Evolutionary conservation across 306 rosid genomes (phyloP).

Genomic region (Glycine tomentella): DNA sequence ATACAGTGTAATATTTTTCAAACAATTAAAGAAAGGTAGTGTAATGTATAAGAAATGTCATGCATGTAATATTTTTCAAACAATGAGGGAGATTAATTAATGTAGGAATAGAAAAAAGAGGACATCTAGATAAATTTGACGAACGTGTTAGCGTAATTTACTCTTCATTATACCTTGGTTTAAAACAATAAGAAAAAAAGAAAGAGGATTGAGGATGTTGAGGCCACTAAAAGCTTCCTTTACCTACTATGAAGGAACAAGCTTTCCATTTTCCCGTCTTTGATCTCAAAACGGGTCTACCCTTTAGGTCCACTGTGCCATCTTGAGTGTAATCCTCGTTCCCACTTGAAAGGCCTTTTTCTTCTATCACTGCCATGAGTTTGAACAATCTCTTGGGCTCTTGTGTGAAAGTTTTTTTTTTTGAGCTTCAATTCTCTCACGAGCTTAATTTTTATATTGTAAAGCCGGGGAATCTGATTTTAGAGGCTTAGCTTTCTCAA

Average conservation of each 20-base stretch:
- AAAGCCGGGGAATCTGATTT: not conserved
- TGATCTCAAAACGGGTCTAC: constrained; percentile 56
- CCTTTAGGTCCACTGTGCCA: constrained; percentile 50
- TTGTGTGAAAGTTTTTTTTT: not conserved
- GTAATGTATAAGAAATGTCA: too few relatives aligned
- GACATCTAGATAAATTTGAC: too few relatives aligned
- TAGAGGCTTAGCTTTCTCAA: constrained; percentile 31
- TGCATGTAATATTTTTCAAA: too few relatives aligned
- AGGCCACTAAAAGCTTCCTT: not conserved
- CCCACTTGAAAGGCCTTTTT: constrained; percentile 30
- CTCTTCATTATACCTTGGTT: too few relatives aligned
- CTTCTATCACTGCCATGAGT: constrained; percentile 48
- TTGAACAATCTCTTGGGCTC: not conserved
- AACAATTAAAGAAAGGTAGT: too few relatives aligned
- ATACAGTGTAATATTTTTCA: too few relatives aligned
- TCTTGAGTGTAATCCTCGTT: constrained; percentile 52
- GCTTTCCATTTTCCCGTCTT: constrained; percentile 54
- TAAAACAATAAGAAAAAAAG: too few relatives aligned
- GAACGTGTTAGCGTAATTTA: too few relatives aligned
- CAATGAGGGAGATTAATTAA: too few relatives aligned
- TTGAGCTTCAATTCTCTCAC: not conserved
- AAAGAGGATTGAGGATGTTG: too few relatives aligned
- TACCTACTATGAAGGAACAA: constrained; percentile 56
- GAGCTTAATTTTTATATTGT: constrained; percentile 6
- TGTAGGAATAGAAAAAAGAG: too few relatives aligned